phyloP scores from a whole-genome alignment of 1,284 basidiomycete species.

The Vanrija humicola region DNA sequence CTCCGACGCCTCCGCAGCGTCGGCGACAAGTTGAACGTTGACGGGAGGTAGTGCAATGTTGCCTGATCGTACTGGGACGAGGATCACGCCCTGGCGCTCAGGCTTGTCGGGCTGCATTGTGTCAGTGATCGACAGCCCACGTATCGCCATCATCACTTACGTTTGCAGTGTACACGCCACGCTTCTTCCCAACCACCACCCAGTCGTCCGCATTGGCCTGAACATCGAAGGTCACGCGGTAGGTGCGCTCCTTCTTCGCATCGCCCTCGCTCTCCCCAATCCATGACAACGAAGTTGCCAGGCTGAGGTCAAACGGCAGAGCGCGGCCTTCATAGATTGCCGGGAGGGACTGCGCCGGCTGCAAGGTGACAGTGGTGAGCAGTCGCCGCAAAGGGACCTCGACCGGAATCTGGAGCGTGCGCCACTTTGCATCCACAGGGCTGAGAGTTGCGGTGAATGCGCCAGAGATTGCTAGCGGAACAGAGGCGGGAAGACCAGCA shows the following conservation, averaged over 20 bases:
- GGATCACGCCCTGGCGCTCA: constrained; percentile 25
- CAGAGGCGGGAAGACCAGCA: background rate
- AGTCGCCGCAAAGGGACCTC: constrained; percentile 41
- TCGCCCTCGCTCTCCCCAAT: constrained; percentile 11
- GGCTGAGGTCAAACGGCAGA: constrained; percentile 23
- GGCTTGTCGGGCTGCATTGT: constrained; percentile 13
- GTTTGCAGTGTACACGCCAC: constrained; percentile 29
- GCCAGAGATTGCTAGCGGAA: background rate
- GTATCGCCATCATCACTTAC: constrained; percentile 11
- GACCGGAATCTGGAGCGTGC: constrained; percentile 45
- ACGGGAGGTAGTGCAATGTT: constrained; percentile 34
- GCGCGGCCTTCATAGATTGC: constrained; percentile 42
- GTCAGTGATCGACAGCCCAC: background rate
- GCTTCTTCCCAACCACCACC: constrained; percentile 41
- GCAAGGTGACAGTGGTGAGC: constrained; percentile 27
- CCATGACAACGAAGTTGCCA: constrained; percentile 35
- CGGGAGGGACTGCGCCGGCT: constrained; percentile 6
- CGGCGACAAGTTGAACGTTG: constrained; percentile 21
- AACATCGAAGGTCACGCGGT: constrained; percentile 36
- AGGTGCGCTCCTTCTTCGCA: background rate
- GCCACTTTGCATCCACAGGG: constrained; percentile 20
- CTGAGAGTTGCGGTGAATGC: background rate
- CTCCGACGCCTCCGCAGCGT: constrained; percentile 3
- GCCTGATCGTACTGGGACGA: constrained; percentile 41
- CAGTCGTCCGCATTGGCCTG: constrained; percentile 37